These are phyloP conservation scores for Dioscorea alata DNA, from an alignment of 106 monocot genomes.

Conservation along the genomic window DNA sequence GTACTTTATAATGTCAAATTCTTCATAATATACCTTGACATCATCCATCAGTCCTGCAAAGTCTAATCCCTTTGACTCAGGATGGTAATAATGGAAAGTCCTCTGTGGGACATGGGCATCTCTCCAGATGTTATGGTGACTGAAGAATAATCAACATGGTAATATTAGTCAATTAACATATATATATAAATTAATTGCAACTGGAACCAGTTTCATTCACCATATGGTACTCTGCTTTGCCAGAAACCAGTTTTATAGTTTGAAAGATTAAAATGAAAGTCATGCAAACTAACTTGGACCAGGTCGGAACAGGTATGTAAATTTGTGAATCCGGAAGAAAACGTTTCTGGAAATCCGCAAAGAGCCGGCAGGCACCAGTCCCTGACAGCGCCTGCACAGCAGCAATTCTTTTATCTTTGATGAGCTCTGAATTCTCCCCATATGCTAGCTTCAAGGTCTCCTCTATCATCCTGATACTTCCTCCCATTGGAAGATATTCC, in stretches of 20 bases:
- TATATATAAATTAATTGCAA: too few relatives aligned
- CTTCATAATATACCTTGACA: conserved; percentile 49
- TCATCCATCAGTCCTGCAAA: conserved; percentile 89
- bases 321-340: conserved; percentile 90
- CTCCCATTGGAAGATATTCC: conserved; percentile 99
- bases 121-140: conserved; percentile 99
- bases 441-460: conserved; percentile 94
- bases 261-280: neutral
- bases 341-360: conserved; percentile 94
- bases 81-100: conserved; percentile 87
- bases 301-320: conserved; percentile 94
- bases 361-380: conserved; percentile 92
- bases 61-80: conserved; percentile 81
- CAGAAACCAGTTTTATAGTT: neutral
- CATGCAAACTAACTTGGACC: conserved; percentile 67
- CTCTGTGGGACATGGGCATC: conserved; percentile 95
- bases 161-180: neutral
- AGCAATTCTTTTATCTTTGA: conserved; percentile 85
- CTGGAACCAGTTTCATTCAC: too few relatives aligned
- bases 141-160: conserved; percentile 16
- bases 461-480: conserved; percentile 78
- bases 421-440: conserved; percentile 81
- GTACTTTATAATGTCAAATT: neutral
- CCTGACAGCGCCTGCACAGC: conserved; percentile 92
- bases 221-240: too few relatives aligned